phyloP scores from a whole-genome alignment of 1,139 yeast genomes.

The Scheffersomyces illinoinensis region DNA sequence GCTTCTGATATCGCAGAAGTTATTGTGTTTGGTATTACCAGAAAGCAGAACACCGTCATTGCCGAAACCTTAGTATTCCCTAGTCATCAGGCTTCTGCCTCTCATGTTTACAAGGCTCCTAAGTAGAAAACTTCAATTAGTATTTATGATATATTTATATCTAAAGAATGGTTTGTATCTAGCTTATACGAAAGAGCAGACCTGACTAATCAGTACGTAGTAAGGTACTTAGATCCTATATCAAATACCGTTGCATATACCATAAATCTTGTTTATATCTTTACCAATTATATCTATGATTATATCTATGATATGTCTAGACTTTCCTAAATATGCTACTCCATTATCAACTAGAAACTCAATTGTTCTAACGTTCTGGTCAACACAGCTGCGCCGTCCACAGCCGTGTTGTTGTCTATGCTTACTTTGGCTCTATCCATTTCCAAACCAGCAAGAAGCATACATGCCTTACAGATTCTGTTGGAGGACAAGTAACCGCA shows the following conservation, averaged over 20 bases:
- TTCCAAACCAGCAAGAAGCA: slow-evolving; percentile 81
- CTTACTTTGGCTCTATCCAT: slow-evolving; percentile 63
- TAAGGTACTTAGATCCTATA: too few relatives aligned
- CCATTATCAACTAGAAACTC: slow-evolving; percentile 41
- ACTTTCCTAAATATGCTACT: background rate
- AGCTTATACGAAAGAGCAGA: too few relatives aligned
- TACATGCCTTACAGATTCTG: slow-evolving; percentile 89
- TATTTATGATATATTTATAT: too few relatives aligned
- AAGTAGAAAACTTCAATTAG: background rate
- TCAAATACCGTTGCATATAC: too few relatives aligned
- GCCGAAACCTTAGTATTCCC: slow-evolving; percentile 81
- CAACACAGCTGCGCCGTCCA: slow-evolving; percentile 70
- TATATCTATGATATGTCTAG: background rate
- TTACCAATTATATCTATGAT: background rate
- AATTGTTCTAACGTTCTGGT: slow-evolving; percentile 66
- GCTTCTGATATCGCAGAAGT: slow-evolving; percentile 84
- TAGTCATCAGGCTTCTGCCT: slow-evolving; percentile 74
- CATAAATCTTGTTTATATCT: background rate
- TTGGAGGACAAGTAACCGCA: slow-evolving; percentile 94
- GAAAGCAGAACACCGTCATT: slow-evolving; percentile 73
- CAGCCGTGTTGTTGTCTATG: slow-evolving; percentile 50
- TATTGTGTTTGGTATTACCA: slow-evolving; percentile 68
- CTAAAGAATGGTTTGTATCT: background rate
- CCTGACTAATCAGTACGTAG: too few relatives aligned
- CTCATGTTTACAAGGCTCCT: slow-evolving; percentile 42